phyloP scores from a whole-genome alignment of 768 basidiomycete species.

The Tricholoma terreum region DNA sequence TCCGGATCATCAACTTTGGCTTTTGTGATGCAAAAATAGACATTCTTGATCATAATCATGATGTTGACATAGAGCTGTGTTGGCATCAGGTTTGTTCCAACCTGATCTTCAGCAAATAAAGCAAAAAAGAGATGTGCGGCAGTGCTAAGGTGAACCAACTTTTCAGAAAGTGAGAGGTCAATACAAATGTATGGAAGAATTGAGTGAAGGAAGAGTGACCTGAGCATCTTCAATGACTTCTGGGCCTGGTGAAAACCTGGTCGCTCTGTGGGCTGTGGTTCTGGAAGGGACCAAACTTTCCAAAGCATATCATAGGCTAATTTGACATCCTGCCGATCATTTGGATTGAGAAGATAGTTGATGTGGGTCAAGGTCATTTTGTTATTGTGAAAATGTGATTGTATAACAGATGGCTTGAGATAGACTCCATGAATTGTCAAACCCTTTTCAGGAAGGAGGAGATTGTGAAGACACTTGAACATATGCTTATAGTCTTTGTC shows the following conservation, averaged over 20 bases:
- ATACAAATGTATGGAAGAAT: conserved; percentile 29
- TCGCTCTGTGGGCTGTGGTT: neutral
- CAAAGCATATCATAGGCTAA: conserved; percentile 22
- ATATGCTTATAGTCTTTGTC: conserved; percentile 33
- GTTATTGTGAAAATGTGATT: conserved; percentile 11
- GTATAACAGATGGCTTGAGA: neutral
- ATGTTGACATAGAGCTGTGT: conserved; percentile 28
- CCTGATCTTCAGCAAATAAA: neutral
- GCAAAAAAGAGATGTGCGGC: conserved; percentile 27
- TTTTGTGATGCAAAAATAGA: conserved; percentile 35
- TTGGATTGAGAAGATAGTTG: conserved; percentile 23
- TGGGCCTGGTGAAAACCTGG: too few relatives aligned
- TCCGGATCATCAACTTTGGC: conserved; percentile 30
- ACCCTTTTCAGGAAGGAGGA: conserved; percentile 21
- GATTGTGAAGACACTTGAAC: conserved; percentile 22
- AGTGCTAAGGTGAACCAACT: conserved; percentile 30
- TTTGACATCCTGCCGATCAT: conserved; percentile 29
- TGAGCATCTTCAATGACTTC: conserved; percentile 15
- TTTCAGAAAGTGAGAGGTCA: conserved; percentile 27
- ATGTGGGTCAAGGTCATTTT: conserved; percentile 18
- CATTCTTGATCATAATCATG: conserved; percentile 38
- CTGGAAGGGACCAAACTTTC: conserved; percentile 23
- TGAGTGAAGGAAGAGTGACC: conserved; percentile 22
- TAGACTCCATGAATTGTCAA: conserved; percentile 3
- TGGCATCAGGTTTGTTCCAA: neutral